Percentiles rank a stretch among this genome's conserved stretches.
Evolutionary conservation across 2,329 filamentous ascomycete species (phyloP).

Genomic region (Thelonectria olida): DNA sequence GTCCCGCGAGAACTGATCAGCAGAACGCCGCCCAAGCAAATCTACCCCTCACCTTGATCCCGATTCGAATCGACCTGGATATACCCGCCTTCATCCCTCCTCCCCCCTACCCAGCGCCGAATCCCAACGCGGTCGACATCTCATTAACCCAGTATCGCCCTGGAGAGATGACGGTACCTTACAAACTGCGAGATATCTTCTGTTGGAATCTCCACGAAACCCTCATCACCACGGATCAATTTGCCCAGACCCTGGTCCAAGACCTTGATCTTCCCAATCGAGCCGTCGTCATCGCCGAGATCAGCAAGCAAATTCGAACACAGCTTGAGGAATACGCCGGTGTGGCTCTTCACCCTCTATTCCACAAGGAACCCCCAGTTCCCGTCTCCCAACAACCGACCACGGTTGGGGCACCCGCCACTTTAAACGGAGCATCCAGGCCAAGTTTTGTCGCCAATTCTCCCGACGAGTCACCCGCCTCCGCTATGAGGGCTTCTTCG

Average conservation of each 20-base stretch:
- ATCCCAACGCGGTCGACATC: slow-evolving; percentile 72
- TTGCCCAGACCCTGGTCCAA: slow-evolving; percentile 88
- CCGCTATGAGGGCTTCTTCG: slow-evolving; percentile 48
- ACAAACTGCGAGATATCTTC: slow-evolving; percentile 93
- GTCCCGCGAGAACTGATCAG: slow-evolving; percentile 63
- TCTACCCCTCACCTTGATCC: slow-evolving; percentile 89
- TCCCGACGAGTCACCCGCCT: slow-evolving; percentile 51
- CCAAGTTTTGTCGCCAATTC: slow-evolving; percentile 45
- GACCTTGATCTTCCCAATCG: slow-evolving; percentile 91
- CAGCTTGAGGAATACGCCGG: slow-evolving; percentile 97
- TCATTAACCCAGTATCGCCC: slow-evolving; percentile 80
- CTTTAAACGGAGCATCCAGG: slow-evolving; percentile 41
- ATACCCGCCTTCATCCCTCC: slow-evolving; percentile 79
- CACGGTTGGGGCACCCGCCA: slow-evolving; percentile 22
- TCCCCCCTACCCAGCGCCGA: slow-evolving; percentile 70
- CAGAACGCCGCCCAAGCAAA: slow-evolving; percentile 73
- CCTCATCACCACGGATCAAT: slow-evolving; percentile 92
- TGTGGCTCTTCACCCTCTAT: slow-evolving; percentile 91
- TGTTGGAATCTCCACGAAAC: slow-evolving; percentile 98
- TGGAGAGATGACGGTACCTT: slow-evolving; percentile 83
- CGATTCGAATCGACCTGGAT: slow-evolving; percentile 95
- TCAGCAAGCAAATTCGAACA: slow-evolving; percentile 92
- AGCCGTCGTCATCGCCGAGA: slow-evolving; percentile 74
- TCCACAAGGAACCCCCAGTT: slow-evolving; percentile 68
- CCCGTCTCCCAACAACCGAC: slow-evolving; percentile 32